Evolutionary conservation across 257 asterid genomes (phyloP), one percentile per base, ranked within the genome.

Genomic region (Haberlea rhodopensis): DNA sequence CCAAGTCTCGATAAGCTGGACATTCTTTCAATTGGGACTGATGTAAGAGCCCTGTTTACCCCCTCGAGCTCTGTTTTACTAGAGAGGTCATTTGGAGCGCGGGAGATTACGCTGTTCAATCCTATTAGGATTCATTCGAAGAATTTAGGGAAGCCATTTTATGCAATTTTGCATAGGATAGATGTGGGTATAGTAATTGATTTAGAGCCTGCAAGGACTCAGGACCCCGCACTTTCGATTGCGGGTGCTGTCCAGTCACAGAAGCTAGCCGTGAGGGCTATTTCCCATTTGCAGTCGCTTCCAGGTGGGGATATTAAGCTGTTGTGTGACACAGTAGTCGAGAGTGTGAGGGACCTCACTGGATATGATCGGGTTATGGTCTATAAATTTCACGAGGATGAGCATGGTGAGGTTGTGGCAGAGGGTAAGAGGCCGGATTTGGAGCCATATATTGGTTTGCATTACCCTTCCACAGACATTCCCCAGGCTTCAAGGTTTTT

Each of bases 161-260:
- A 88, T 65, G 96, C 85, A 1, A 90, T 87, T 73, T 67, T 90
- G 82, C 96, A 87, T 70, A 79, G 88, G 79, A 73, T 90, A 67
- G 97, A 90, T 78, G 95, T 90, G 5, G 97, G 92, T 23, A 74
- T 84, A 63, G 90, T 87, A 13, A 85, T 90, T 75, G 96, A 90
- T 69, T 84, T 90, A 74, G 97, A 90, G 84, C 96, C 95, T 34
- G 95, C 90, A 5, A 80, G 81, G 65, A 78, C 80, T 0, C 92
- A 82, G 81, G 96, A 88, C 31, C 95, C 96, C 4, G 96, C 91
- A 21, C 70, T 84, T 46, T 86, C 91, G 8, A 76, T 84, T 58
- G 96, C 92, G 9, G 95, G 96, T n/a, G 92, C 95, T 2, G 96
- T 86, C 18, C 92, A 88, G 69, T 84, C 92, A 3, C 96, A 88